phyloP scores from a whole-genome alignment of 306 rosid species.

The Quillaja saponaria region DNA sequence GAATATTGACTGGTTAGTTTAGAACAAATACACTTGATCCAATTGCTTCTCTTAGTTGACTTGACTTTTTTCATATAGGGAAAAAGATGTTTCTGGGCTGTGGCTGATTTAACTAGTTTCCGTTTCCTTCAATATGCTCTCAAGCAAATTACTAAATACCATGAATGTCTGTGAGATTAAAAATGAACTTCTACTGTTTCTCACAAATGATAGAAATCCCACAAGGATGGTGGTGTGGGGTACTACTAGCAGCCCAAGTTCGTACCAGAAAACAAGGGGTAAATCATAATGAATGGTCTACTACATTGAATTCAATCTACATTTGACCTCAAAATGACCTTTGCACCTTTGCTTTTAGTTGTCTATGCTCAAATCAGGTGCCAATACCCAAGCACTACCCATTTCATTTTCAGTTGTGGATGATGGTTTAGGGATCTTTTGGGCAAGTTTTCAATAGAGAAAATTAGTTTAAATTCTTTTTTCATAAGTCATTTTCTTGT shows the following conservation, averaged over 20 bases:
- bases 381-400: no score
- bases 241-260: not conserved
- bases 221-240: not conserved
- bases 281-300: not conserved
- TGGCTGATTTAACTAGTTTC: not conserved
- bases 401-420: no score
- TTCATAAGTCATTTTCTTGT: no score
- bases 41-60: not conserved
- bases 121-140: not conserved
- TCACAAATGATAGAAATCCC: not conserved
- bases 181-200: slow-evolving; percentile 10
- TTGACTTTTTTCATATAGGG: not conserved
- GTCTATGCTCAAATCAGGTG: no score
- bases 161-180: not conserved
- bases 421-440: no score
- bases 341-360: no score
- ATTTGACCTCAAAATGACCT: no score
- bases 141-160: no score
- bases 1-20: not conserved
- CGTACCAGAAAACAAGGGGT: no score
- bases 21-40: no score
- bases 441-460: no score
- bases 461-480: no score
- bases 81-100: not conserved
- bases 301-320: not conserved